Evolutionary conservation across 441 rosid species (phyloP).

Genomic region (Isatis lusitanica): DNA sequence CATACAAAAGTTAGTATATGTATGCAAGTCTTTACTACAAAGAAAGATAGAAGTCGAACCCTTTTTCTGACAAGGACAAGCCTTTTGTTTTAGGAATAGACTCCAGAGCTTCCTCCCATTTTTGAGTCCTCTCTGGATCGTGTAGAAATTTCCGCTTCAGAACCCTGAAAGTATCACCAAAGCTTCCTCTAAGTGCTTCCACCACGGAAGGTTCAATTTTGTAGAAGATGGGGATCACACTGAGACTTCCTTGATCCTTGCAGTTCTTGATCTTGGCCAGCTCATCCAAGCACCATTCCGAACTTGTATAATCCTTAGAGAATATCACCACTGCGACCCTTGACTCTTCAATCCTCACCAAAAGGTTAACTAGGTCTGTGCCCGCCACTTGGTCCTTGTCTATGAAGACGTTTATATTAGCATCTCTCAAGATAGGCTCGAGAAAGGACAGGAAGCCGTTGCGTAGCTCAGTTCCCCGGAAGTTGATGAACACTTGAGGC

Average conservation of each 20-base stretch:
- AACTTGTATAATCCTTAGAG: not conserved
- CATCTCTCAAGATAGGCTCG: not conserved
- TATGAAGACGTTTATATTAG: not conserved
- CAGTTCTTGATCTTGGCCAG: conserved; percentile 18
- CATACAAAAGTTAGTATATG: not conserved
- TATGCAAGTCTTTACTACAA: not conserved
- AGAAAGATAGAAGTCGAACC: not conserved
- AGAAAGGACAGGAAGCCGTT: not conserved
- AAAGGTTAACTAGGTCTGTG: not conserved
- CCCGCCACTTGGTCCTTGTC: not conserved
- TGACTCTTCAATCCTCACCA: conserved; percentile 5
- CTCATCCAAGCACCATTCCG: conserved; percentile 12
- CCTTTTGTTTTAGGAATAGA: not conserved
- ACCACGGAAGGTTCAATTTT: not conserved
- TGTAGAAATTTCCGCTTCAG: not conserved
- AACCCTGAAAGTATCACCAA: not conserved
- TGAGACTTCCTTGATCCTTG: not conserved
- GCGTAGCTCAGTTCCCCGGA: not conserved
- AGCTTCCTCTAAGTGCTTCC: not conserved
- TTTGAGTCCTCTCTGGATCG: not conserved
- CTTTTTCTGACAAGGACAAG: not conserved
- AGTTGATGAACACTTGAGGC: conserved; percentile 19
- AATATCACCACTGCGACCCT: conserved; percentile 7
- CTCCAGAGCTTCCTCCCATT: conserved; percentile 14
- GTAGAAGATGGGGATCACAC: conserved; percentile 19